A percentile compares a stretch with the other conserved stretches of the same genome.
phyloP scores from a whole-genome alignment of 2,329 filamentous ascomycete species.

The Hypoxylon sp. region DNA sequence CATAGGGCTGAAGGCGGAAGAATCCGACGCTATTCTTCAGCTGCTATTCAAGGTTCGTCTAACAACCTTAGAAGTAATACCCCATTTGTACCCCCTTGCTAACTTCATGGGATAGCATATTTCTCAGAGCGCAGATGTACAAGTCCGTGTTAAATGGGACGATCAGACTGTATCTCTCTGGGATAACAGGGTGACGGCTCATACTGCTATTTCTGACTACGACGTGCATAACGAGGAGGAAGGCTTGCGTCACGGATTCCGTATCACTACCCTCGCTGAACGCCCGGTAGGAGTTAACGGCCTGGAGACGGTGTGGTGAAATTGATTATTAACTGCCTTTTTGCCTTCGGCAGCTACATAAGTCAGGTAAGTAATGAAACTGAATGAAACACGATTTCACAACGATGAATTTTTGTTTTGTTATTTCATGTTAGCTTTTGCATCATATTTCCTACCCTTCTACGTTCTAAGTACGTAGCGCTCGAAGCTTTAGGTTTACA shows the following conservation, averaged over 20 bases:
- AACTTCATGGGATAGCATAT: conserved; percentile 56
- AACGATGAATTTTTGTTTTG: not conserved
- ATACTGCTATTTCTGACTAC: conserved; percentile 63
- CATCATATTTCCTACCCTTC: no score
- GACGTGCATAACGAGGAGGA: conserved; percentile 59
- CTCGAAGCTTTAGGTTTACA: no score
- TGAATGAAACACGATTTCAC: not conserved
- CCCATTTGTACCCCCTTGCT: conserved; percentile 3
- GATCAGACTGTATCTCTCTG: conserved; percentile 77
- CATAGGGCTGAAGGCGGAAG: conserved; percentile 76
- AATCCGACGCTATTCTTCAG: conserved; percentile 76
- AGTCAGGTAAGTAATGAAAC: not conserved
- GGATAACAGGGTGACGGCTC: conserved; percentile 72
- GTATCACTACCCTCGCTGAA: conserved; percentile 59
- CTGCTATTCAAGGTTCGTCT: conserved; percentile 70
- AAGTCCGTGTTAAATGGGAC: conserved; percentile 76
- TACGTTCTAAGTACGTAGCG: no score
- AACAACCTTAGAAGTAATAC: not conserved
- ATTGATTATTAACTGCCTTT: not conserved
- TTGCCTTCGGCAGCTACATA: not conserved
- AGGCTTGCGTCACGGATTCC: conserved; percentile 59
- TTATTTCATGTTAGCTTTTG: no score
- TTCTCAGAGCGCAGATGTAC: conserved; percentile 72
- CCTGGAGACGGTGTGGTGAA: conserved; percentile 57
- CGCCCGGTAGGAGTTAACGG: conserved; percentile 57